These are phyloP conservation scores for Clavulina sp. DNA, from an alignment of 768 basidiomycete genomes.

Conservation along the genomic window DNA sequence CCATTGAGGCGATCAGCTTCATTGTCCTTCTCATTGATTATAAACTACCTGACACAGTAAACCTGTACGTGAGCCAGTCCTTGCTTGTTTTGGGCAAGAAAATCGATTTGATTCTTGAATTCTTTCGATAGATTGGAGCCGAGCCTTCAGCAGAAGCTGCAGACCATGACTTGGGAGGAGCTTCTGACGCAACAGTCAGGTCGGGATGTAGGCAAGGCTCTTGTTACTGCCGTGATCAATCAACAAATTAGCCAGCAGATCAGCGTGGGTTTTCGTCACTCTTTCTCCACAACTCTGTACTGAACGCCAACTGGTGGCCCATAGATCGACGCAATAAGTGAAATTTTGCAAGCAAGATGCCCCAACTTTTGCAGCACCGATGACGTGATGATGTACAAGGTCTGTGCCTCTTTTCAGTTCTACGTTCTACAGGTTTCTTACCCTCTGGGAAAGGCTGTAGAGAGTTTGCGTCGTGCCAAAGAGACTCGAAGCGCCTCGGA, in stretches of 20 bases:
- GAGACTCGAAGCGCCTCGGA: conserved; percentile 61
- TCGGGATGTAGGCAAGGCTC: conserved; percentile 66
- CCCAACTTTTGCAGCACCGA: conserved; percentile 97
- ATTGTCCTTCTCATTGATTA: conserved; percentile 85
- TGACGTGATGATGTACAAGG: conserved; percentile 96
- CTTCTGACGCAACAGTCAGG: conserved; percentile 75
- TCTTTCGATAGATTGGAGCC: conserved; percentile 41
- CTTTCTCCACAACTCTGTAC: not conserved
- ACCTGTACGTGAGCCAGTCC: conserved; percentile 30
- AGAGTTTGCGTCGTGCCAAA: conserved; percentile 79
- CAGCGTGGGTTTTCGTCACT: conserved; percentile 39
- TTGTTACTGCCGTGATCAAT: conserved; percentile 93
- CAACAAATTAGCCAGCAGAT: conserved; percentile 96
- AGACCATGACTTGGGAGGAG: conserved; percentile 63
- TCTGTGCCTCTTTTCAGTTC: conserved; percentile 15
- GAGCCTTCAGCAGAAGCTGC: conserved; percentile 51
- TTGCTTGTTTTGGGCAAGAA: not conserved
- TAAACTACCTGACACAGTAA: conserved; percentile 65
- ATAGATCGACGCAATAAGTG: conserved; percentile 95
- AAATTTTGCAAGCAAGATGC: conserved; percentile 83
- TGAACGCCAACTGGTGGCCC: not conserved
- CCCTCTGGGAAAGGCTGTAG: conserved; percentile 48
- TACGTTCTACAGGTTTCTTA: too few species aligned
- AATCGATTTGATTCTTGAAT: not conserved
- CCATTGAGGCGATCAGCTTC: conserved; percentile 90